A percentile compares a stretch with the other conserved stretches of the same genome.
phyloP scores from a whole-genome alignment of 1,139 yeast species.

The Nadsonia starkeyi-henricii region DNA sequence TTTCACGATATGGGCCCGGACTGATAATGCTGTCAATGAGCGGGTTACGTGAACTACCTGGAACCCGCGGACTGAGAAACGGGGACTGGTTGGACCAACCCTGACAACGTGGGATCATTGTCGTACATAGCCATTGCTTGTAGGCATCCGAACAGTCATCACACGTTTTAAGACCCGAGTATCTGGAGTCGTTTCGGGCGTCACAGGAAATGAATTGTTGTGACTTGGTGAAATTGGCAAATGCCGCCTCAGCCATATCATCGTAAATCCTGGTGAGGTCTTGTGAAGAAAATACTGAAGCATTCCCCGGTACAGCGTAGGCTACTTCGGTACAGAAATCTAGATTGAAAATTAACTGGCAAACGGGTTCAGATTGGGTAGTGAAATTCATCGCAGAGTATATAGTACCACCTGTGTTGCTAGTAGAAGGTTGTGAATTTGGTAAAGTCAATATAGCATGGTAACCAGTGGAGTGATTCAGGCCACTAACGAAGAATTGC shows the following conservation, averaged over 20 bases:
- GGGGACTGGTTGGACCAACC: conserved; percentile 31
- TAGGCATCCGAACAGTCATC: conserved; percentile 59
- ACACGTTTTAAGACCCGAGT: conserved; percentile 63
- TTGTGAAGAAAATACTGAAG: conserved; percentile 19
- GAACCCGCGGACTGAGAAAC: conserved; percentile 35
- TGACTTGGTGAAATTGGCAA: conserved; percentile 57
- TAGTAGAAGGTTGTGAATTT: conserved; percentile 9
- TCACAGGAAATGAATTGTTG: conserved; percentile 70
- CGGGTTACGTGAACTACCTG: conserved; percentile 45
- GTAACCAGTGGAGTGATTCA: conserved; percentile 50
- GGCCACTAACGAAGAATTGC: conserved; percentile 48
- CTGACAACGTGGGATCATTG: conserved; percentile 79
- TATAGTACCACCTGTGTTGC: conserved; percentile 48
- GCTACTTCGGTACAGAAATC: conserved; percentile 74
- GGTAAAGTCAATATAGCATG: conserved; percentile 52
- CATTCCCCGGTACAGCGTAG: conserved; percentile 66
- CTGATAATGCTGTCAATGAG: conserved; percentile 40
- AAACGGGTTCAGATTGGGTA: conserved; percentile 40
- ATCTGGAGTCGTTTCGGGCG: conserved; percentile 50
- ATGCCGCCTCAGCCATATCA: conserved; percentile 39
- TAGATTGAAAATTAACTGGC: conserved; percentile 61
- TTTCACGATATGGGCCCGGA: conserved; percentile 65
- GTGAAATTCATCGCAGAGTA: conserved; percentile 46
- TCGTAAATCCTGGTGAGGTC: conserved; percentile 44
- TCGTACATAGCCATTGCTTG: conserved; percentile 81